Percentiles rank a stretch among this genome's conserved stretches.
Conservation (phyloP, 768 basidiomycete species). For the Daedaleopsis sinensis region DNA sequence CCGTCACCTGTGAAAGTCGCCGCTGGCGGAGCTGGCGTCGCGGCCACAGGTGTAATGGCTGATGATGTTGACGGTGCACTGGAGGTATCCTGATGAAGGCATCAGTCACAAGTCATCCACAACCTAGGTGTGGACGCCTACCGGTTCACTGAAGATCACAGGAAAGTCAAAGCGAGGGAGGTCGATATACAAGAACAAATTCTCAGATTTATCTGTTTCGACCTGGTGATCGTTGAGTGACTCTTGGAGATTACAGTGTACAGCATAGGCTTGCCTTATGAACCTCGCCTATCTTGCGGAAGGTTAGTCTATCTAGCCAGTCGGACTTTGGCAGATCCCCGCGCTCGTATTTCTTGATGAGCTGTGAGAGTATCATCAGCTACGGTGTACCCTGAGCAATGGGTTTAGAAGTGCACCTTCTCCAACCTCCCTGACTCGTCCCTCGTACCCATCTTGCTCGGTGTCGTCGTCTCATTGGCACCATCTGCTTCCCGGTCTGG, state of each 20-base stretch:
- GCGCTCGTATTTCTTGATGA: conserved; percentile 94
- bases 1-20: conserved; percentile 63
- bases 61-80: conserved; percentile 44
- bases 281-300: conserved; percentile 93
- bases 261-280: conserved; percentile 66
- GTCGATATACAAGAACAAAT: conserved; percentile 96
- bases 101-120: neutral
- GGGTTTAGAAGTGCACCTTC: conserved; percentile 54
- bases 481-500: conserved; percentile 85
- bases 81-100: conserved; percentile 42
- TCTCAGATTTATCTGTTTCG: conserved; percentile 89
- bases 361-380: conserved; percentile 38
- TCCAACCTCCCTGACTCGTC: conserved; percentile 98
- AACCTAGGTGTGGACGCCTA: conserved; percentile 35
- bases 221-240: conserved; percentile 48
- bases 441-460: conserved; percentile 76
- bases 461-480: conserved; percentile 77
- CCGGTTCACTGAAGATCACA: conserved; percentile 91
- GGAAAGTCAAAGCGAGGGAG: conserved; percentile 97
- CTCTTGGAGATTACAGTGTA: neutral
- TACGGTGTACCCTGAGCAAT: neutral
- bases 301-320: conserved; percentile 93
- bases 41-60: conserved; percentile 39
- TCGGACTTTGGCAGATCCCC: conserved; percentile 94
- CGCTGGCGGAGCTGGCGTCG: conserved; percentile 45